Base-by-base conservation (phyloP, 2,329 filamentous ascomycete species). In the Sarocladiaceae sp. region DNA sequence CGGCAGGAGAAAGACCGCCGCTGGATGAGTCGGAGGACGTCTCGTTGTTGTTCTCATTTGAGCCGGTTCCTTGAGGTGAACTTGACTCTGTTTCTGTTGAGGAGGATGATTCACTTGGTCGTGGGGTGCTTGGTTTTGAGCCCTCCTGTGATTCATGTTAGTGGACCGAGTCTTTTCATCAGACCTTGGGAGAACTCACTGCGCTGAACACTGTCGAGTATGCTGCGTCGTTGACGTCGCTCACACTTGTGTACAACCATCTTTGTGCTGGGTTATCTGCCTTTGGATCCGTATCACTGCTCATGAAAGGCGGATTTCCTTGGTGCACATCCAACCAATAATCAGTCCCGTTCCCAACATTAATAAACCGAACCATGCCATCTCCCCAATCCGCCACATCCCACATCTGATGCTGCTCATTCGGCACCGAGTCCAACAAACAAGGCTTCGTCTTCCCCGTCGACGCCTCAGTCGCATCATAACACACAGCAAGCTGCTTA, bases 251-350 rank as follows among this genome's bases (percentile, higher is more conserved):
- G 58, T 69, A 60, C 37, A 69, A 54, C 66, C 67, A 70, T 10
- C 63, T 65, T 33, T 68, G 66, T 0, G 65, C 64, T 1, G 57
- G 56, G 48, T 68, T 63, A 2, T 57, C 56, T 1, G 58, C 56
- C 1, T 57, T 50, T 0, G 55, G 57, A 25, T 61, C 56, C 10
- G 60, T 55, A 3, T 64, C 56, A 6, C 56, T 57, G 47, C 59
- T 64, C 64, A 69, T 64, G 26, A 64, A 68, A 2, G 60, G 59
- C 2, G 65, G 61, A 18, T 61, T 62, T 2, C 61, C 60, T 6
- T 60, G 61, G 26, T 70, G 64, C 1, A 65, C 62, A 15, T 70
- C 67, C 26, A 70, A 57, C 13, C 61, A 61, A 50, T 63, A 67
- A 3, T 58, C 52, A 1, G 64, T 64, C 12, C 65, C 66, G 25